Base-by-base conservation (phyloP, 352 stramenopile genomes). In the Phytophthora nicotianae region DNA sequence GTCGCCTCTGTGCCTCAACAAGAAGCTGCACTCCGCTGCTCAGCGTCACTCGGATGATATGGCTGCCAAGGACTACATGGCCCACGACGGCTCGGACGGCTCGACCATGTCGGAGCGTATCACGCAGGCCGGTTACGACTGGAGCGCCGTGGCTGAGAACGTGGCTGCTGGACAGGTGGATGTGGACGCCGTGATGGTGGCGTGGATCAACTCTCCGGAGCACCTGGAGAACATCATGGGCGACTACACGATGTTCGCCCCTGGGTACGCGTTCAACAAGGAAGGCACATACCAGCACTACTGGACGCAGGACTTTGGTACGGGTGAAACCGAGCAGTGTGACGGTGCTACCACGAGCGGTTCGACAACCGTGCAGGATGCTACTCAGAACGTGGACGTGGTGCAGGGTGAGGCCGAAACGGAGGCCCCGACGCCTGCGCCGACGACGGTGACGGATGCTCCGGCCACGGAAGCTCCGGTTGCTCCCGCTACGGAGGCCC, bases 241-340 rank as follows among this genome's bases (percentile, higher is more conserved):
- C 35, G 60, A 77, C 19, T 74, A 75, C 58, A 81, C 47, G 17
- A 74, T 74, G 60, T 75, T 84, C 50, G 66, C 57, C 40, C 57
- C 43, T n/a, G 32, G 32, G 9, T 38, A 38, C 10, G 32, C 64
- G 5, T 72, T 63, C 47, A 78, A 72, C 55, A 24, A 26, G 13
- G 9, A 65, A 4, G 54, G 45, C 37, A 67, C 40, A 40, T 79
- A 78, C 64, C 50, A 70, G 37, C 65, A 81, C 63, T 89, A 79
- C 68, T 89, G 79, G 77, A 87, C 76, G 41, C 77, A 91, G 65
- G 54, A 86, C 54, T 91, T 89, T 43, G 77, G 59, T 19, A 38
- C 61, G 10, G 57, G 80, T 33, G 47, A 46, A 21, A 55, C 40
- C 4, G 77, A 89, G 46, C 16, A 27, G 13, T 75, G 67, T 23